phyloP scores from a whole-genome alignment of 1,284 basidiomycete genomes.

The Moesziomyces sp. region DNA sequence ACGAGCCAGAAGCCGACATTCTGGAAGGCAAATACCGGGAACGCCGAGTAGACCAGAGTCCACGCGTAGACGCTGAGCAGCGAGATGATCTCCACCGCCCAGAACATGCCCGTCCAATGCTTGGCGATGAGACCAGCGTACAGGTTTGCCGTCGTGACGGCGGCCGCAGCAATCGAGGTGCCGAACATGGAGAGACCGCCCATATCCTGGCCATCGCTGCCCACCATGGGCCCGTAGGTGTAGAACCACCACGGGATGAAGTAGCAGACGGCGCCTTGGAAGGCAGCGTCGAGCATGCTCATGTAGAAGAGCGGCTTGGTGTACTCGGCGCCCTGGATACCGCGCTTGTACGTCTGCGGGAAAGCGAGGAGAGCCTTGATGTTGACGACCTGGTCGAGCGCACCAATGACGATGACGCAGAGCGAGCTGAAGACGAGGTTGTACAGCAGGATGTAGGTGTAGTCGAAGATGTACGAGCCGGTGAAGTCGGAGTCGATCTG shows the following conservation, averaged over 20 bases:
- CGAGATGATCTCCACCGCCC: slow-evolving; percentile 56
- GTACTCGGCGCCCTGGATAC: slow-evolving; percentile 91
- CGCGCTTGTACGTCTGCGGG: slow-evolving; percentile 91
- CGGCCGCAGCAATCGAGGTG: slow-evolving; percentile 87
- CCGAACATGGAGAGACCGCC: slow-evolving; percentile 81
- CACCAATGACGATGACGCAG: slow-evolving; percentile 91
- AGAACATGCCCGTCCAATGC: slow-evolving; percentile 57
- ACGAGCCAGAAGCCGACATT: slow-evolving; percentile 53
- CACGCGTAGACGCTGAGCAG: slow-evolving; percentile 58
- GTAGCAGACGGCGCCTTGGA: slow-evolving; percentile 89
- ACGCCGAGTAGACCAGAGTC: slow-evolving; percentile 58
- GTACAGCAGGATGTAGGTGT: slow-evolving; percentile 74
- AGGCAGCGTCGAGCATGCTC: slow-evolving; percentile 93
- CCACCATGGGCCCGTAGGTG: slow-evolving; percentile 71
- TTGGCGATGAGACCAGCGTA: slow-evolving; percentile 55
- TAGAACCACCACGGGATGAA: slow-evolving; percentile 86
- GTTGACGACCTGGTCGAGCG: slow-evolving; percentile 95
- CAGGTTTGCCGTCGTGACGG: slow-evolving; percentile 84
- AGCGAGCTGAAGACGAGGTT: slow-evolving; percentile 94
- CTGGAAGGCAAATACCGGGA: slow-evolving; percentile 46
- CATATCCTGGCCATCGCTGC: slow-evolving; percentile 67
- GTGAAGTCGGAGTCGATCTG: slow-evolving; percentile 90
- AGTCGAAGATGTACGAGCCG: slow-evolving; percentile 94
- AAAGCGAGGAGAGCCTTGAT: slow-evolving; percentile 88
- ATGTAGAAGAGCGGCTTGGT: slow-evolving; percentile 91